A percentile compares a stretch with the other conserved stretches of the same genome.
phyloP scores from a whole-genome alignment of 2,329 filamentous ascomycete genomes.

The Fusarium euwallaceae region DNA sequence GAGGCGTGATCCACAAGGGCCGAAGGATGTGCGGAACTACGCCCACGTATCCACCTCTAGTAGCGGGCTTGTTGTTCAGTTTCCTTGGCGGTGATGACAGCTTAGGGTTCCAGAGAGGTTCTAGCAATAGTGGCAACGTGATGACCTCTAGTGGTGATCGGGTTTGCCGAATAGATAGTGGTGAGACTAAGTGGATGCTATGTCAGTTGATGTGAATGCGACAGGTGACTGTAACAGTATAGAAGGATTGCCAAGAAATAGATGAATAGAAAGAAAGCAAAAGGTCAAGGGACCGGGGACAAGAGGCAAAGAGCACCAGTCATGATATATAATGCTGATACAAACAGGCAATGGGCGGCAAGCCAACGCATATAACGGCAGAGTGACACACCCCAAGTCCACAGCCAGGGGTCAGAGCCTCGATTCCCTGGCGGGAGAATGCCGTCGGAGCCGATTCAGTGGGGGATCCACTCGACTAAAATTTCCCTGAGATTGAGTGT shows the following conservation, averaged over 20 bases:
- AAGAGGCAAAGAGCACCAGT: constrained; percentile 31
- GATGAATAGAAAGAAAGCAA: constrained; percentile 14
- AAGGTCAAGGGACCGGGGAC: constrained; percentile 13
- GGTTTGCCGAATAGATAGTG: constrained; percentile 24
- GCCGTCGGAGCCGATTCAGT: constrained; percentile 49
- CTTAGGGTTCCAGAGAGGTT: constrained; percentile 26
- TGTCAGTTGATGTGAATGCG: constrained; percentile 18
- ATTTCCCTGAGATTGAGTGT: constrained; percentile 48
- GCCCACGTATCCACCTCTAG: constrained; percentile 42
- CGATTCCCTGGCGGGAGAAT: constrained; percentile 45
- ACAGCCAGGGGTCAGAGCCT: constrained; percentile 45
- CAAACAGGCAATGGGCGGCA: constrained; percentile 30
- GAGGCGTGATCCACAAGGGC: constrained; percentile 44
- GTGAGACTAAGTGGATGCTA: constrained; percentile 26
- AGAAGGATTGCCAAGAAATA: not conserved
- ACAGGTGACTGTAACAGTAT: not conserved
- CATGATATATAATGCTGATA: constrained; percentile 47
- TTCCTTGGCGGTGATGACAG: constrained; percentile 43
- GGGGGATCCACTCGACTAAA: constrained; percentile 48
- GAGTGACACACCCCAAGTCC: constrained; percentile 42
- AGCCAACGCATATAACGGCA: constrained; percentile 35
- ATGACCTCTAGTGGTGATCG: constrained; percentile 18
- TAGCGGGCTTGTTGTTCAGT: constrained; percentile 33
- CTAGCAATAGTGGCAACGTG: constrained; percentile 24
- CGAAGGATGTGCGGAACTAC: constrained; percentile 46